Percentiles rank a stretch among this genome's conserved stretches.
Evolutionary conservation across 2,329 filamentous ascomycete genomes (phyloP).

Genomic region (Pseudogymnoascus destructans): DNA sequence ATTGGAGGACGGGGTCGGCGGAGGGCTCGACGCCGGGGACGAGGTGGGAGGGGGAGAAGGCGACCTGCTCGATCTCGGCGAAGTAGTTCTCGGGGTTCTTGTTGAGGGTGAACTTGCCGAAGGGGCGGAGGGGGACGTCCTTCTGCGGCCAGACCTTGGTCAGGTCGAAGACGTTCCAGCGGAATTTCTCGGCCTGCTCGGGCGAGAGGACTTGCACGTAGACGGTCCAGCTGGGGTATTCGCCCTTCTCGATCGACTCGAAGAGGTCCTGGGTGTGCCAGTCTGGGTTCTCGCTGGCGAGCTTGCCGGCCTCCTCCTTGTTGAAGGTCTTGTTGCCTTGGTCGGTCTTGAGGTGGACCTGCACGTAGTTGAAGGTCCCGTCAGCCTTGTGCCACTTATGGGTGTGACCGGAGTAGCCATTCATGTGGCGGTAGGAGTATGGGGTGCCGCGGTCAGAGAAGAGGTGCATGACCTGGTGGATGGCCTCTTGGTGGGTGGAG

Average conservation of each 20-base stretch:
- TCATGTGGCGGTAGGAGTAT: conserved; percentile 52
- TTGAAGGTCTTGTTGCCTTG: conserved; percentile 49
- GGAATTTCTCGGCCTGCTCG: conserved; percentile 46
- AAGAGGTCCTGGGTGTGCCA: conserved; percentile 51
- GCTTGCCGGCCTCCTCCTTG: conserved; percentile 40
- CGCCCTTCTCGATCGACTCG: conserved; percentile 45
- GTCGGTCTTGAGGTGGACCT: conserved; percentile 51
- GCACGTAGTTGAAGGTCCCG: conserved; percentile 51
- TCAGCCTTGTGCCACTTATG: conserved; percentile 54
- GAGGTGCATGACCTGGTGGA: conserved; percentile 52
- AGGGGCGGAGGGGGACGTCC: conserved; percentile 45
- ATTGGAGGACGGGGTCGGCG: conserved; percentile 56
- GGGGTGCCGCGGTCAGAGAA: conserved; percentile 55
- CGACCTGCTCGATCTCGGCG: conserved; percentile 55
- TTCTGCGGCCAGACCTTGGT: conserved; percentile 57
- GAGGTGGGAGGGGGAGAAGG: conserved; percentile 55
- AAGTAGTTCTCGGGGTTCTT: conserved; percentile 51
- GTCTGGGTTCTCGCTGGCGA: conserved; percentile 47
- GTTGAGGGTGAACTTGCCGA: conserved; percentile 52
- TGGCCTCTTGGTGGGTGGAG: conserved; percentile 46
- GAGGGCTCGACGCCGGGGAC: conserved; percentile 56
- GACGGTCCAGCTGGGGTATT: conserved; percentile 50
- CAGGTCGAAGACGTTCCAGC: conserved; percentile 53
- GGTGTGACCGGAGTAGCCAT: conserved; percentile 55
- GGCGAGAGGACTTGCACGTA: conserved; percentile 51